Evolutionary conservation across 148 eudicot species (phyloP), one percentile per base, ranked within the genome.

Genomic region (Amaranthus palmeri): DNA sequence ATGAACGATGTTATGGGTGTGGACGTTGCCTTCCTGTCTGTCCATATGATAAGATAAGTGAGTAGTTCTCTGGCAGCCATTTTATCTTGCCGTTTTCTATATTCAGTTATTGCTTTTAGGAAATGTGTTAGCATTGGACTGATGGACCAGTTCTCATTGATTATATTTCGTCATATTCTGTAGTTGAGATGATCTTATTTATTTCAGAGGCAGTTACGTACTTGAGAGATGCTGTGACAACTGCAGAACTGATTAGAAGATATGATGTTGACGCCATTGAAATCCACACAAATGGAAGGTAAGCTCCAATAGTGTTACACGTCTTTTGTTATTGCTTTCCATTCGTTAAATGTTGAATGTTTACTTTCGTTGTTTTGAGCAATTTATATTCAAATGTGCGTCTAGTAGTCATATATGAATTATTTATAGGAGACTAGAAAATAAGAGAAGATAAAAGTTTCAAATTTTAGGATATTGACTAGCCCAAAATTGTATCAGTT

Each of bases 241-340:
- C 95, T 52, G 84, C 89, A 66, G 76, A 83, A 76, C 88, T 93
- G 77, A 86, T 93, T 68, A 77, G 72, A 77, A 84, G 86, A 78
- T 77, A 81, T 68, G 92, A 86, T 74, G 86, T 93, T 58, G 95
- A 93, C 81, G 96, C 98, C 51, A 63, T 93, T 14, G 98, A 93
- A 82, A 93, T 90, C 77, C 98, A 91, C 83, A 91, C 92, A 41
- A 91, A 80, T 77, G 96, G 92, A 83, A 93, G 96, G 97, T 90
- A 14, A 88, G 55, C 72, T 70, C n/a, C 2, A 15, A 49, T 50
- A 50, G 10, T 14, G 18, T 68, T 52, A n/a, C 9, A 41, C 2
- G 44, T 18, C 40, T 55, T 18, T 45, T 55, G 53, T 14, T 17
- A 52, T 1, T 40, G 36, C 47, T 53, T 25, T 25, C 36, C 36